Evolutionary conservation across 2,329 filamentous ascomycete species (phyloP), one percentile per base, ranked within the genome.

Genomic region (Teratosphaeriaceae sp.): DNA sequence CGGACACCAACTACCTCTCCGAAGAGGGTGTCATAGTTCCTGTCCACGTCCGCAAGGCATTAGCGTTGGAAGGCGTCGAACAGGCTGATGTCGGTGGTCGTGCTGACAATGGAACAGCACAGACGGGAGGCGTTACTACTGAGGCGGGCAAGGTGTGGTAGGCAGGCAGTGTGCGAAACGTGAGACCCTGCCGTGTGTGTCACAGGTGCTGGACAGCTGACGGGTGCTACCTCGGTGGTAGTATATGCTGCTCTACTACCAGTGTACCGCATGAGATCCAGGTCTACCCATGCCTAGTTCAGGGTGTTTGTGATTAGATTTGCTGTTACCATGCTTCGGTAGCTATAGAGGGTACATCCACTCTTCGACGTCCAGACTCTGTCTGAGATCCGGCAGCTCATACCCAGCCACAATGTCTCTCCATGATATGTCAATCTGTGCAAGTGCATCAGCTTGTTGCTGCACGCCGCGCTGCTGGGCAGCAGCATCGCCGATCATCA

Each of bases 1-100:
- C 26, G 26, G 38, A 31, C 26, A 41, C 38, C 8, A 34, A 41
- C 18, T 41, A 34, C 38, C 18, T 41, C 15, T 5, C 29, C n/a
- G 38, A 41, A 19, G 18, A 15, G 7, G 38, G 26, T 5, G 38
- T 41, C 4, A 19, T 40, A 6, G 38, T 27, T 3, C 38, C 38
- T 21, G 18, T 41, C 5, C 38, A 41, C 15, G 38, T 41, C 21
- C 38, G 29, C 3, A 31, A 41, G 19, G 38, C 33, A 15, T n/a
- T 41, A 23, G 37, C 31, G 6, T 12, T 34, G 31, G 31, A 34
- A 19, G 31, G 31, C 12, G 15, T 34, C 15, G n/a, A 5, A 5
- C 15, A 19, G 31, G 12, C 15, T 18, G 15, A 19, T 15, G 31
- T 18, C 5, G 31, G 9, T 6, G 15, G 4, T 4, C 9, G 15